These are phyloP conservation scores for Alternaria sp. DNA, from an alignment of 2,329 filamentous ascomycete genomes.

Conservation along the genomic window DNA sequence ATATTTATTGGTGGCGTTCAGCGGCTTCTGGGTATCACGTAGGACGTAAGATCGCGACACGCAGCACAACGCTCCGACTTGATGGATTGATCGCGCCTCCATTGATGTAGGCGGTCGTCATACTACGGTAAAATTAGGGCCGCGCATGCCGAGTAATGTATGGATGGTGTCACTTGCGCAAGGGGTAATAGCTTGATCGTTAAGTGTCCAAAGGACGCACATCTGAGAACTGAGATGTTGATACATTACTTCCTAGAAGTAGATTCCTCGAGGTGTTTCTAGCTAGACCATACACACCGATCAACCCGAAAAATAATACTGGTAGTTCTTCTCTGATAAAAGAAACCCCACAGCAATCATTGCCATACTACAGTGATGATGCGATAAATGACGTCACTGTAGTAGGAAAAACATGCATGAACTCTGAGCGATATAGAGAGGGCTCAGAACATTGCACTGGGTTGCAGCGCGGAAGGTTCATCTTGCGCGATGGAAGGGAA, in stretches of 20 bases:
- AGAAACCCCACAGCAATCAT: background rate
- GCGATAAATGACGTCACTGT: background rate
- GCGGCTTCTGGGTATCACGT: constrained; percentile 11
- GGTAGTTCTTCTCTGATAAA: background rate
- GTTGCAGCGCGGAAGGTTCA: background rate
- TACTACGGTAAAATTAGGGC: background rate
- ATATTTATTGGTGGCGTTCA: constrained; percentile 7
- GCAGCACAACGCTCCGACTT: background rate
- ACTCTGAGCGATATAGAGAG: background rate
- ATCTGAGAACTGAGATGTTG: background rate
- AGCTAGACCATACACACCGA: background rate
- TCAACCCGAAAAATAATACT: background rate
- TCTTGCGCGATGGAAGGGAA: background rate
- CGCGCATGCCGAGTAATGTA: background rate
- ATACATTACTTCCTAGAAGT: background rate
- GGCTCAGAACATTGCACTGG: background rate
- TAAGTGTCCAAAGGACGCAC: background rate
- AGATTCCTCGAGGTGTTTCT: background rate
- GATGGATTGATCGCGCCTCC: background rate
- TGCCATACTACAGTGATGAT: background rate
- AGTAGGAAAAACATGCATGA: background rate
- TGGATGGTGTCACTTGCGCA: background rate
- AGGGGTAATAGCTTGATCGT: background rate
- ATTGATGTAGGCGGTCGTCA: background rate
- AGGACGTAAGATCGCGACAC: constrained; percentile 2